Evolutionary conservation across 2,329 filamentous ascomycete genomes (phyloP).

Genomic region (Pseudogymnoascus sp.): DNA sequence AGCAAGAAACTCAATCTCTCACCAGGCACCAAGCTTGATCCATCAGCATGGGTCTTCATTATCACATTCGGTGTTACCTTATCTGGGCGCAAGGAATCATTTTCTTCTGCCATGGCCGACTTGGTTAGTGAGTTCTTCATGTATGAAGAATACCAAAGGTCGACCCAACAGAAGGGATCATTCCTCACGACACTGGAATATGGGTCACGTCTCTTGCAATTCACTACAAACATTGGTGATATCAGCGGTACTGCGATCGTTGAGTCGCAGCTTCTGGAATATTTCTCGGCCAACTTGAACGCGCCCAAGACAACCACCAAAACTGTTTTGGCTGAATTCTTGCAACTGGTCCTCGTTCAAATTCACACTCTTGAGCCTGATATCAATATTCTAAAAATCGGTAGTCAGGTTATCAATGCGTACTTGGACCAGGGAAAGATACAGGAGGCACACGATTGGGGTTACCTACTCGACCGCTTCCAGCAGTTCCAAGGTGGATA

Average conservation of each 20-base stretch:
- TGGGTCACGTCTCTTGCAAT: not conserved
- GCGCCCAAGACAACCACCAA: conserved; percentile 27
- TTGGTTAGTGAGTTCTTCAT: conserved; percentile 32
- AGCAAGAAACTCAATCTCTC: conserved; percentile 21
- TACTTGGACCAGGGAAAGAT: conserved; percentile 33
- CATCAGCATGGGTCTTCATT: conserved; percentile 37
- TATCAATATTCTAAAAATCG: not conserved
- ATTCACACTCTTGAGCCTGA: not conserved
- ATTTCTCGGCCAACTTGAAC: conserved; percentile 27
- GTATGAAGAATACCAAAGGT: not conserved
- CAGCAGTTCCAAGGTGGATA: conserved; percentile 37
- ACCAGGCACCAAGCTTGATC: conserved; percentile 26
- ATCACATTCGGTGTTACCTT: conserved; percentile 38
- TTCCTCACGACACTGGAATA: not conserved
- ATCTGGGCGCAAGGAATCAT: conserved; percentile 29
- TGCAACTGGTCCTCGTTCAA: conserved; percentile 14
- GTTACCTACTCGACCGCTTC: conserved; percentile 37
- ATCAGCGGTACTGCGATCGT: conserved; percentile 20
- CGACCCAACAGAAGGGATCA: not conserved
- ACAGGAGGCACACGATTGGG: conserved; percentile 36
- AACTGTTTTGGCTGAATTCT: conserved; percentile 23
- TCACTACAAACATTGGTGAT: not conserved
- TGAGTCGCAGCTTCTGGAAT: conserved; percentile 30
- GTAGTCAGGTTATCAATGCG: not conserved
- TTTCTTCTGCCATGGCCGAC: conserved; percentile 36